Evolutionary conservation across 495 filamentous ascomycete genomes (phyloP).

Genomic region (Melanomma pulvis-pyrius): DNA sequence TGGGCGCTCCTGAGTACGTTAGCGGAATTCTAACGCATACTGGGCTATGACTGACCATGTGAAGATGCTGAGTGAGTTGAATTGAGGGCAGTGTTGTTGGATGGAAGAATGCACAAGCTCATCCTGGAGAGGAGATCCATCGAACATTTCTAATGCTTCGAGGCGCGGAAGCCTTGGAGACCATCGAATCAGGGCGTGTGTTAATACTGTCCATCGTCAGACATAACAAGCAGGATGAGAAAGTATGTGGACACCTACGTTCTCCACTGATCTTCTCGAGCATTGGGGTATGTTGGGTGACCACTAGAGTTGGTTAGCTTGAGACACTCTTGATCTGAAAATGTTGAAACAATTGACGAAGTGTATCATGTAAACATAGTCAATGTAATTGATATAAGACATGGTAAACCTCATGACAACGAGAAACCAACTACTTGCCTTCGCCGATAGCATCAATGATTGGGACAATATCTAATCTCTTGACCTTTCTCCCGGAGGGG

Average conservation of each 20-base stretch:
- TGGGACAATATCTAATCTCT: slow-evolving; percentile 34
- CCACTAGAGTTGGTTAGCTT: slow-evolving; percentile 42
- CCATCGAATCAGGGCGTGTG: slow-evolving; percentile 51
- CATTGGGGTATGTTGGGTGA: slow-evolving; percentile 53
- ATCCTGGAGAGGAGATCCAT: slow-evolving; percentile 59
- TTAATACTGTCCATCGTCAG: slow-evolving; percentile 41
- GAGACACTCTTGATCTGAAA: background rate
- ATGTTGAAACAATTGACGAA: background rate
- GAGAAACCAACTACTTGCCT: slow-evolving; percentile 30
- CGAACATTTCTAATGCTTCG: slow-evolving; percentile 56
- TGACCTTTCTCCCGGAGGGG: slow-evolving; percentile 6
- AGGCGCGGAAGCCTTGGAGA: slow-evolving; percentile 51
- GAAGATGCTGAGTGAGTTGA: slow-evolving; percentile 63
- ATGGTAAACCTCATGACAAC: background rate
- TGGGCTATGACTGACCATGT: slow-evolving; percentile 46
- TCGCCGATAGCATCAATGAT: slow-evolving; percentile 50
- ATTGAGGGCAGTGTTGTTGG: slow-evolving; percentile 59
- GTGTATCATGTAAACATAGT: no score
- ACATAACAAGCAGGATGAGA: background rate
- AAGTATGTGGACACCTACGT: slow-evolving; percentile 43
- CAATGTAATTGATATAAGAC: background rate
- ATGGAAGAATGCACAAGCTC: slow-evolving; percentile 57
- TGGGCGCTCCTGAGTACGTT: slow-evolving; percentile 35
- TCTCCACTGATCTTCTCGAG: slow-evolving; percentile 57
- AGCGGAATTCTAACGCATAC: background rate